Evolutionary conservation across 306 rosid genomes (phyloP), one percentile per base, ranked within the genome.

Genomic region (Cucumis sativus): DNA sequence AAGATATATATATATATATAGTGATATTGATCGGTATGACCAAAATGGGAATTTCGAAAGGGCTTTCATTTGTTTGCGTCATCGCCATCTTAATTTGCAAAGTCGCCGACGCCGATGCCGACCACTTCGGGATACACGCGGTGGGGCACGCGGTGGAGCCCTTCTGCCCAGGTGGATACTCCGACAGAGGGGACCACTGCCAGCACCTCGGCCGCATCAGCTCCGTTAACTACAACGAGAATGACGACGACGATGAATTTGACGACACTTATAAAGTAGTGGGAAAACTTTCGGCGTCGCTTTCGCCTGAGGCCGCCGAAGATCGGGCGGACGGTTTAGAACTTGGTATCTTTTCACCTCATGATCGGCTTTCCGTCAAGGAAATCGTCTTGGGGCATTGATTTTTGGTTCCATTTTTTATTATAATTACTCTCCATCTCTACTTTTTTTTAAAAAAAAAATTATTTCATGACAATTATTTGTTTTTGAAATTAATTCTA

Each of bases 301-400:
- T 79, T 28, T 54, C 85, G 4, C 10, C 56, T 2, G 28, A 9
- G n/a, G 80, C 1, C 13, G 52, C 30, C 14, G 28, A 14, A 20
- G 7, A 47, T 41, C 7, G 2, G 58, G 14, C 25, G 2, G 57
- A 11, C 15, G 10, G 2, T 20, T 4, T 21, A 20, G 66, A 1
- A 2, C 7, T 45, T 1, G 25, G 13, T 12, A 0, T 6, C 10
- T 0, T 20, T 2, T 52, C 39, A 6, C 21, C 59, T 4, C 72
- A 78, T 1, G 79, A 63, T 28, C 79, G 16, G 8, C 2, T 10
- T 52, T 5, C 45, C 16, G 55, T 28, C 4, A 79, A n/a, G 1
- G 2, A 1, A 70, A 59, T 80, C 2, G 17, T 59, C 33, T 23
- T 87, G 79, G 88, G 91, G 61, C 88, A 87, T 75, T 85, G 51